Evolutionary conservation across 441 rosid genomes (phyloP).

Genomic region (Euphorbia corollata): DNA sequence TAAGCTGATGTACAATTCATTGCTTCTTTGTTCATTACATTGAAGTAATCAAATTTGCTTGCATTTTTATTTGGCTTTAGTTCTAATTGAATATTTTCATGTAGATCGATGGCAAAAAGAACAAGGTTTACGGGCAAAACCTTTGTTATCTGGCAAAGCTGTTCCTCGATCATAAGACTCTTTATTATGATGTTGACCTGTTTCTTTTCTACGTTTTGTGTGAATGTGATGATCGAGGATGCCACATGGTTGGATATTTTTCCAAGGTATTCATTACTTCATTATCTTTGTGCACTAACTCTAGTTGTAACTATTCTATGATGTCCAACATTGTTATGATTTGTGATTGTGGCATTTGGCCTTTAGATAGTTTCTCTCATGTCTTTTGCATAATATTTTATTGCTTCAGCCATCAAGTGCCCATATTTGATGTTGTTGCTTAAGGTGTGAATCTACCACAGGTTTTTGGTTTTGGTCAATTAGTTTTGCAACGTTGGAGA

Average conservation of each 20-base stretch:
- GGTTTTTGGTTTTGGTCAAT: neutral
- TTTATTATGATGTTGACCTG: slow-evolving; percentile 91
- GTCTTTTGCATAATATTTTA: neutral
- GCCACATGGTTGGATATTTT: slow-evolving; percentile 99
- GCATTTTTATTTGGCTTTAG: slow-evolving; percentile 14
- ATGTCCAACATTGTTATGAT: neutral
- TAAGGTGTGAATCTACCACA: neutral
- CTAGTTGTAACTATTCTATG: neutral
- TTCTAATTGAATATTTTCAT: slow-evolving; percentile 15
- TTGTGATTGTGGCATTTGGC: neutral
- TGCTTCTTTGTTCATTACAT: neutral
- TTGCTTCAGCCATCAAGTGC: neutral
- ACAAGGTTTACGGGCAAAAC: slow-evolving; percentile 96
- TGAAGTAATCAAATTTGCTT: no score
- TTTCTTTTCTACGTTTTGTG: slow-evolving; percentile 88
- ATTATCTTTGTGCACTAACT: slow-evolving; percentile 6
- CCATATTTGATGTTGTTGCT: neutral
- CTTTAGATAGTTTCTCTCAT: neutral
- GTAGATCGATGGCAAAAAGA: slow-evolving; percentile 98
- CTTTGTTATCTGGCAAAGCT: slow-evolving; percentile 94
- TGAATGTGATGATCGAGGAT: slow-evolving; percentile 98
- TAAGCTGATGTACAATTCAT: neutral
- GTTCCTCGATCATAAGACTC: slow-evolving; percentile 98
- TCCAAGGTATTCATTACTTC: slow-evolving; percentile 60
- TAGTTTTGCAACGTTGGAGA: slow-evolving; percentile 6